phyloP scores from a whole-genome alignment of 495 filamentous ascomycete genomes.

The Pyrenula massariospora region DNA sequence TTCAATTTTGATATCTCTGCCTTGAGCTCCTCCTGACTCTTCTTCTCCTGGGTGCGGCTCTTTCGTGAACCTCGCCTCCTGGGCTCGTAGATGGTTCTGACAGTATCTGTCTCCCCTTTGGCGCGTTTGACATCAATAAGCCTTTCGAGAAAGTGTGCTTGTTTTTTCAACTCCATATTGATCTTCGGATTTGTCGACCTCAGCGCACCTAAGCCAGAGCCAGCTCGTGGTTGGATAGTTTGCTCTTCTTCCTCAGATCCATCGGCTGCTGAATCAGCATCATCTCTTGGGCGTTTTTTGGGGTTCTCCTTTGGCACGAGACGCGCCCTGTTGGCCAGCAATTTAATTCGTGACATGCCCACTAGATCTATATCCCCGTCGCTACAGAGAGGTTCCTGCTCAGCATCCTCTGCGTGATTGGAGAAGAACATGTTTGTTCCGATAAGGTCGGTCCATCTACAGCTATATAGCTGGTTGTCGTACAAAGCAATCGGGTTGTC shows the following conservation, averaged over 20 bases:
- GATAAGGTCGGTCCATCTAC: slow-evolving; percentile 63
- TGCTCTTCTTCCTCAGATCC: background rate
- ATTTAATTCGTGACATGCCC: slow-evolving; percentile 42
- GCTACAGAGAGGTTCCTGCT: slow-evolving; percentile 17
- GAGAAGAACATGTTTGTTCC: slow-evolving; percentile 72
- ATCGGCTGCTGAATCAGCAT: slow-evolving; percentile 2
- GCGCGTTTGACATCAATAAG: slow-evolving; percentile 27
- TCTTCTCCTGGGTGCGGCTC: background rate
- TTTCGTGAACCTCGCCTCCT: background rate
- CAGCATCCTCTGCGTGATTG: slow-evolving; percentile 25
- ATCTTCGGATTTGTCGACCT: background rate
- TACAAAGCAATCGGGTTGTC: slow-evolving; percentile 61
- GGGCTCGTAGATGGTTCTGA: slow-evolving; percentile 23
- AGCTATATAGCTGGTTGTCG: slow-evolving; percentile 60
- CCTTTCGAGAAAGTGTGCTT: slow-evolving; percentile 31
- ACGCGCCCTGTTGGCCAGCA: slow-evolving; percentile 30
- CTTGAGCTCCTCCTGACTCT: background rate
- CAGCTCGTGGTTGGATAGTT: slow-evolving; percentile 1
- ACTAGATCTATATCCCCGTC: slow-evolving; percentile 46
- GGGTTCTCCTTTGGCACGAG: slow-evolving; percentile 9
- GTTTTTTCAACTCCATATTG: slow-evolving; percentile 13
- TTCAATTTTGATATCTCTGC: slow-evolving; percentile 22
- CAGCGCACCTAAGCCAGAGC: background rate
- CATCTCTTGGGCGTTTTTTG: slow-evolving; percentile 1
- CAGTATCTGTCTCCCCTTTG: slow-evolving; percentile 32